These are phyloP conservation scores for Tolypocladium guangdongense DNA, from an alignment of 2,329 filamentous ascomycete genomes.

Conservation along the genomic window DNA sequence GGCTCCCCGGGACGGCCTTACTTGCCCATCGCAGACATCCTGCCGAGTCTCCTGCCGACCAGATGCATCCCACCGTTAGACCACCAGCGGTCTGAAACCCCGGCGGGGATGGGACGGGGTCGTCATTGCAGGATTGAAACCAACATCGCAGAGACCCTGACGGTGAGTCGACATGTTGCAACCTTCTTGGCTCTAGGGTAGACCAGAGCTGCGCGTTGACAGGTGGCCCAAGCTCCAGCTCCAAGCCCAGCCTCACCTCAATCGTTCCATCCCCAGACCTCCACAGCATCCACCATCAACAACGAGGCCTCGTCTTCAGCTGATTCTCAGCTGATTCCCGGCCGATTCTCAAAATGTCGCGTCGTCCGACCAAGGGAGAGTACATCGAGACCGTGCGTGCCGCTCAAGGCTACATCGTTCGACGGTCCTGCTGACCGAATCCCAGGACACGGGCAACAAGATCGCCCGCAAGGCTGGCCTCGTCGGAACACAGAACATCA, in stretches of 20 bases:
- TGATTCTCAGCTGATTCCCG: neutral
- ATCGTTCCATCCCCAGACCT: neutral
- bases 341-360: constrained; percentile 48
- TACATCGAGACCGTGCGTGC: constrained; percentile 80
- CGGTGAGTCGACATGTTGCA: too few species aligned
- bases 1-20: too few species aligned
- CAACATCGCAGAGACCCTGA: too few species aligned
- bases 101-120: too few species aligned
- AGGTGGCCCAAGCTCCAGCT: neutral
- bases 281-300: neutral
- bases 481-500: constrained; percentile 94
- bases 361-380: constrained; percentile 72
- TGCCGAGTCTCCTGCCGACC: too few species aligned
- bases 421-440: neutral
- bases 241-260: neutral
- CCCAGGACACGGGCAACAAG: constrained; percentile 93
- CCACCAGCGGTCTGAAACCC: too few species aligned
- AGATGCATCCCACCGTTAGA: too few species aligned
- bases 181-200: neutral
- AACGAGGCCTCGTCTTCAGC: neutral
- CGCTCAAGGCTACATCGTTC: neutral
- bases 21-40: too few species aligned
- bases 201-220: too few species aligned
- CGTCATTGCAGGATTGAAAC: too few species aligned
- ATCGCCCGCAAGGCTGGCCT: constrained; percentile 87